A percentile compares a stretch with the other conserved stretches of the same genome.
Conservation (phyloP, 306 rosid species). For the Begonia peltatifolia region DNA sequence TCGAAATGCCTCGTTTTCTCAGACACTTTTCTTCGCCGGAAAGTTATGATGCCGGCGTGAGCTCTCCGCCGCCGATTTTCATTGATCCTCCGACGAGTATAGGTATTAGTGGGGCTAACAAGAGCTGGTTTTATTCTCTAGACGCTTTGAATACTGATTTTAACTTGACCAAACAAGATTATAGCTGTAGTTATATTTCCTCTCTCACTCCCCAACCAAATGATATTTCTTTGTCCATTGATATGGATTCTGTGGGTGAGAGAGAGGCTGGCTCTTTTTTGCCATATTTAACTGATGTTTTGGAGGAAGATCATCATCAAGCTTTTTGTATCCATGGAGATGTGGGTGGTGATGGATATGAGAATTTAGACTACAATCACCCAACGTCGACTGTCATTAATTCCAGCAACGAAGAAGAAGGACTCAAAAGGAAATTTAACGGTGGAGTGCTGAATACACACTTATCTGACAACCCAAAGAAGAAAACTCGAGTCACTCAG, state of each 20-base stretch:
- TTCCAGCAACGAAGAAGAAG: no score
- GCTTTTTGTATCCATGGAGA: neutral
- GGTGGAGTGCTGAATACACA: slow-evolving; percentile 12
- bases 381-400: no score
- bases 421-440: slow-evolving; percentile 6
- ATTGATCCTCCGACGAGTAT: neutral
- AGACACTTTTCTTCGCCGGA: slow-evolving; percentile 25
- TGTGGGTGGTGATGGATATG: neutral
- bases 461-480: slow-evolving; percentile 24
- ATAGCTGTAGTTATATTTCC: slow-evolving; percentile 21
- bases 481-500: slow-evolving; percentile 24
- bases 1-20: slow-evolving; percentile 33
- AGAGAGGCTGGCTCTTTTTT: neutral
- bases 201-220: slow-evolving; percentile 8
- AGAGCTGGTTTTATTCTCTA: slow-evolving; percentile 33
- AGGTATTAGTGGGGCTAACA: slow-evolving; percentile 9
- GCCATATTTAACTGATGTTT: slow-evolving; percentile 1
- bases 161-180: slow-evolving; percentile 36
- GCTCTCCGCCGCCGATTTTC: neutral
- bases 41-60: neutral
- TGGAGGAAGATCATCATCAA: neutral
- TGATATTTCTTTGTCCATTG: slow-evolving; percentile 6
- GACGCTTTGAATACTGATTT: slow-evolving; percentile 27
- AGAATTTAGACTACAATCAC: no score
- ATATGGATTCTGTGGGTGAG: neutral